These are phyloP conservation scores for Monilinia laxa DNA, from an alignment of 2,329 filamentous ascomycete genomes.

Conservation along the genomic window DNA sequence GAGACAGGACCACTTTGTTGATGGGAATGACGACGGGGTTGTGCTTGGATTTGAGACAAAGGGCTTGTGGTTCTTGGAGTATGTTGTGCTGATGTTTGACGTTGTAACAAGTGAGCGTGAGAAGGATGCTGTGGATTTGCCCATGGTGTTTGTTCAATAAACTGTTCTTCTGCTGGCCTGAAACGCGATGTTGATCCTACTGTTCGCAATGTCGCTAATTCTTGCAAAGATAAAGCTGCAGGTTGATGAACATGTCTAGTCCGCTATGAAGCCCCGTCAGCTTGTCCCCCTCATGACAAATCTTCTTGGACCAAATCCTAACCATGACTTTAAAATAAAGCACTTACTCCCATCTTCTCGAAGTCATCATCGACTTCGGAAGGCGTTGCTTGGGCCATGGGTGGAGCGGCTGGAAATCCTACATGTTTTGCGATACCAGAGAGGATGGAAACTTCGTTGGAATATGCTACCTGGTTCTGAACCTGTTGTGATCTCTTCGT, in stretches of 20 bases:
- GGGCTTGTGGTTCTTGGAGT: constrained; percentile 42
- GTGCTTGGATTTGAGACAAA: constrained; percentile 38
- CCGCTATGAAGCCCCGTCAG: constrained; percentile 33
- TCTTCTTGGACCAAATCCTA: not conserved
- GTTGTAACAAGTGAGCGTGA: constrained; percentile 49
- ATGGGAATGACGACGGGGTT: constrained; percentile 44
- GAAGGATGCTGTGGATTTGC: constrained; percentile 82
- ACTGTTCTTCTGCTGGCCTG: constrained; percentile 76
- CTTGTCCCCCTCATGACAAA: constrained; percentile 18
- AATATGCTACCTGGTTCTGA: constrained; percentile 85
- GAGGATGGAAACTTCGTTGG: constrained; percentile 88
- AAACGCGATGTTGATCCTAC: constrained; percentile 38
- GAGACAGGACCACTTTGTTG: constrained; percentile 36
- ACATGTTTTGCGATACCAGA: constrained; percentile 91
- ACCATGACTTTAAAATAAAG: constrained; percentile 12
- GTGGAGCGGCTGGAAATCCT: constrained; percentile 92
- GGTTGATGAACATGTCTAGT: constrained; percentile 34
- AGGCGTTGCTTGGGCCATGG: constrained; percentile 69
- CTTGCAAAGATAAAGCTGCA: constrained; percentile 37
- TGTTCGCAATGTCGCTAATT: constrained; percentile 39
- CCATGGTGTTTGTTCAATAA: constrained; percentile 87
- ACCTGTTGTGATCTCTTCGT: constrained; percentile 74
- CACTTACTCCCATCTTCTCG: constrained; percentile 80
- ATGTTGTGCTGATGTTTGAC: constrained; percentile 45
- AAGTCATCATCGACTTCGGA: constrained; percentile 83